Conservation (phyloP, 768 basidiomycete genomes). For the Daedalea quercina region DNA sequence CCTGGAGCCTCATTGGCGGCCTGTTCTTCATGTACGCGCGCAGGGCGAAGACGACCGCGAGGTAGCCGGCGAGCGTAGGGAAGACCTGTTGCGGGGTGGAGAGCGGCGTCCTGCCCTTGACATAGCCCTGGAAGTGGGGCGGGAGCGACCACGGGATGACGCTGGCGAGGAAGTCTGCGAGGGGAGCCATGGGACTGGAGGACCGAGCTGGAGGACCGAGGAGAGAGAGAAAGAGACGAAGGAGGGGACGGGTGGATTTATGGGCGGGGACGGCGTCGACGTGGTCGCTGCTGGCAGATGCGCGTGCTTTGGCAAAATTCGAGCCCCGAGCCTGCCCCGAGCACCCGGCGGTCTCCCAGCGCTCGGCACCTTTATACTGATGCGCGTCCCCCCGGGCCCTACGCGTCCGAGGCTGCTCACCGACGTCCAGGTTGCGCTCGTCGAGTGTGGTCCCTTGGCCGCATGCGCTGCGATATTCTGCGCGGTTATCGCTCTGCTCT, state of each 20-base stretch:
- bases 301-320: conserved; percentile 17
- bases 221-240: conserved; percentile 11
- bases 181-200: conserved; percentile 50
- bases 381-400: no score
- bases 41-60: conserved; percentile 82
- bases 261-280: conserved; percentile 3
- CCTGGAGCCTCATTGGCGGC: conserved; percentile 67
- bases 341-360: not conserved
- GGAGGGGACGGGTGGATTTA: conserved; percentile 2
- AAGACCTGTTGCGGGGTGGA: conserved; percentile 70
- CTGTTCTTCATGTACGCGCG: conserved; percentile 79
- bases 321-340: conserved; percentile 4
- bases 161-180: conserved; percentile 67
- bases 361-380: not conserved
- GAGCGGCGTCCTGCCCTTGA: conserved; percentile 71
- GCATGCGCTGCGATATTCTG: no score
- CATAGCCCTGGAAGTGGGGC: conserved; percentile 51
- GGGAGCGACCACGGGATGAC: conserved; percentile 52
- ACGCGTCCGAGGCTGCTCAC: no score
- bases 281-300: conserved; percentile 14
- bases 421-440: no score
- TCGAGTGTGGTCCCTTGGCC: no score
- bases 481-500: no score
- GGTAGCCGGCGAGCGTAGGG: conserved; percentile 68
- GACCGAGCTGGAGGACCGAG: no score